Evolutionary conservation across 2,329 filamentous ascomycete genomes (phyloP), one percentile per base, ranked within the genome.

Genomic region (Cordyceps pruinosa): DNA sequence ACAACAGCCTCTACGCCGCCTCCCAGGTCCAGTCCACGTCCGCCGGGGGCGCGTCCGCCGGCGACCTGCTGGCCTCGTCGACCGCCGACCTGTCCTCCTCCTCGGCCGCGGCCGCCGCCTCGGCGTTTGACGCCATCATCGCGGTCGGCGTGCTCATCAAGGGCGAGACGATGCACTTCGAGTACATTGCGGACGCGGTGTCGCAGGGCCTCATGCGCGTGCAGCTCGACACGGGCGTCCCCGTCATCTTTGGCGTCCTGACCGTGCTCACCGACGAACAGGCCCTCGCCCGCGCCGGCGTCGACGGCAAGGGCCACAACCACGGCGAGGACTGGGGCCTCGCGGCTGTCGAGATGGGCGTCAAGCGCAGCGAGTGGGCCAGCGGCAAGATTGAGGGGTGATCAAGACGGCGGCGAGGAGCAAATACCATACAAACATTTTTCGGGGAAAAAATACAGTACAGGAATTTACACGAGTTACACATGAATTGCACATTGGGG

Each of bases 91-190:
- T 91, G 3, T 39, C 37, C 28, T 73, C 80, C 15, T 66, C 76
- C 19, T 61, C 77, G 21, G 60, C 72, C 47, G 61, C 70, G 3
- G 64, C 73, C 3, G 69, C 72, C n/a, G 74, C 81, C 58, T 75
- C 78, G 57, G 84, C 90, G 21, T 97, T 97, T 67, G 93, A 97
- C 69, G 94, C 94, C 61, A 85, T 99, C 62, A 92, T 99, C 63
- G 91, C 94, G 54, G 89, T 99, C 64, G 94, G 94, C 57, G 92
- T 96, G 57, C 83, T 99, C 60, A 97, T 99, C 77, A 99, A 99
- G 78, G 94, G 94, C 71, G 89, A 96, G 75, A 97, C 94, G 7
- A 97, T 97, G 91, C 94, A 99, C 75, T 99, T 99, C 68, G 94
- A 99, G 75, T 97, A 99, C 76, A 99, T 99, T 66, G 83, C 92